These are phyloP conservation scores for Paraconiothyrium brasiliense DNA, from an alignment of 2,329 filamentous ascomycete species.

Conservation along the genomic window DNA sequence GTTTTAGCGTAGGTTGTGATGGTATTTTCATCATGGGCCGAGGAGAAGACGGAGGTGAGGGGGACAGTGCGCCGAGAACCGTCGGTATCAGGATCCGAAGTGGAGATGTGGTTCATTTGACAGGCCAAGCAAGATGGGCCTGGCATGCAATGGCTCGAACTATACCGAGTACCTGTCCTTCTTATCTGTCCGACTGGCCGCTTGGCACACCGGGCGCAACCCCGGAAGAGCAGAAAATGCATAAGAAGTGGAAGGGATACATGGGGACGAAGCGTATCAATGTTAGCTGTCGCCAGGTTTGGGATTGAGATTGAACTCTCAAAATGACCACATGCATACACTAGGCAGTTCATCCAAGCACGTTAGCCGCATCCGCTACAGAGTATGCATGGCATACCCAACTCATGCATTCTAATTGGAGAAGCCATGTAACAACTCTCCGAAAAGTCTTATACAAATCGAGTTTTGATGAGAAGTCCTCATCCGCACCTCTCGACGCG, in stretches of 20 bases:
- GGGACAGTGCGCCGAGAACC: conserved; percentile 40
- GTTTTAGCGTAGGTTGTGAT: conserved; percentile 90
- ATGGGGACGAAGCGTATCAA: conserved; percentile 53
- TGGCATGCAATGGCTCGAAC: conserved; percentile 97
- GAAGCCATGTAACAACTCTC: background rate
- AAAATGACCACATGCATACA: background rate
- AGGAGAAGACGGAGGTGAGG: conserved; percentile 49
- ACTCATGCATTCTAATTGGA: no score
- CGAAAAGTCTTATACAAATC: no score
- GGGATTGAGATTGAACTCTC: conserved; percentile 38
- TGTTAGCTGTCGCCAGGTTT: conserved; percentile 53
- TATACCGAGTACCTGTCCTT: conserved; percentile 79
- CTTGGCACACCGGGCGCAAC: conserved; percentile 46
- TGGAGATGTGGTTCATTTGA: conserved; percentile 92
- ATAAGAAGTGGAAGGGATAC: conserved; percentile 51
- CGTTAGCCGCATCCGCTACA: background rate
- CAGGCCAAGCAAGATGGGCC: conserved; percentile 80
- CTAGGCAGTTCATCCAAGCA: background rate
- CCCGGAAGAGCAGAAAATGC: conserved; percentile 42
- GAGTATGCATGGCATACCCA: background rate
- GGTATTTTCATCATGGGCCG: conserved; percentile 80
- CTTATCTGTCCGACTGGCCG: conserved; percentile 80
- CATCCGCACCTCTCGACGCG: no score
- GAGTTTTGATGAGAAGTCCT: no score
- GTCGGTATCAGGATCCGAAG: conserved; percentile 68